These are phyloP conservation scores for Paramecium pentaurelia DNA, from an alignment of 73 alveolate species.

Conservation along the genomic window DNA sequence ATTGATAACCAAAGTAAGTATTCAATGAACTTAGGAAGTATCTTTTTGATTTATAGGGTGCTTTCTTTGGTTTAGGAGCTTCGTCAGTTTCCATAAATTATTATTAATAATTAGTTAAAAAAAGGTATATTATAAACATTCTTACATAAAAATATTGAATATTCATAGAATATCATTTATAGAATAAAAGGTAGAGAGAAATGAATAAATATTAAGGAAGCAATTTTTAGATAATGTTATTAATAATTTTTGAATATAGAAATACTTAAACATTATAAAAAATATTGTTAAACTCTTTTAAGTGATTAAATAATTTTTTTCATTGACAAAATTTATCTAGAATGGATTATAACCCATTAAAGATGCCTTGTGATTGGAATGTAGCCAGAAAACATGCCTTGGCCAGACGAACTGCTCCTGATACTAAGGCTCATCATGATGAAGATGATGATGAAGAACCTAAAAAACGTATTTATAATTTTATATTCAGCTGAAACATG, in stretches of 20 bases:
- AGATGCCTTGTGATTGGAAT: conserved; percentile 48
- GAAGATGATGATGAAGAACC: neutral
- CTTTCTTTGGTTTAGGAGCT: conserved; percentile 42
- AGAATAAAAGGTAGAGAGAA: too few relatives aligned
- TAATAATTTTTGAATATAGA: too few relatives aligned
- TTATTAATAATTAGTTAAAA: neutral
- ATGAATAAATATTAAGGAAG: too few relatives aligned
- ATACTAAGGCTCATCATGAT: neutral
- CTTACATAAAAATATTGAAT: neutral
- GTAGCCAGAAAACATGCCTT: conserved; percentile 29
- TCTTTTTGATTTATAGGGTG: conserved; percentile 49
- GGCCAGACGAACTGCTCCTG: conserved; percentile 47
- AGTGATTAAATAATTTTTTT: neutral
- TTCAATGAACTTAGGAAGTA: conserved; percentile 53
- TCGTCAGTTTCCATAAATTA: conserved; percentile 30
- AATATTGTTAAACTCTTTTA: neutral
- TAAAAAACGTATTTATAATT: neutral
- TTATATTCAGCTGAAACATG: conserved; percentile 43
- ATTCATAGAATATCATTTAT: too few relatives aligned
- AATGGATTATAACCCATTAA: conserved; percentile 31
- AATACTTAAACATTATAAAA: too few relatives aligned
- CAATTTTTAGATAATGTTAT: too few relatives aligned
- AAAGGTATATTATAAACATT: neutral
- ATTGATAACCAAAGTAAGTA: conserved; percentile 54
- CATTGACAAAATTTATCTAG: neutral